Evolutionary conservation across 495 filamentous ascomycete species (phyloP).

Genomic region (Coniosporium apollinis): DNA sequence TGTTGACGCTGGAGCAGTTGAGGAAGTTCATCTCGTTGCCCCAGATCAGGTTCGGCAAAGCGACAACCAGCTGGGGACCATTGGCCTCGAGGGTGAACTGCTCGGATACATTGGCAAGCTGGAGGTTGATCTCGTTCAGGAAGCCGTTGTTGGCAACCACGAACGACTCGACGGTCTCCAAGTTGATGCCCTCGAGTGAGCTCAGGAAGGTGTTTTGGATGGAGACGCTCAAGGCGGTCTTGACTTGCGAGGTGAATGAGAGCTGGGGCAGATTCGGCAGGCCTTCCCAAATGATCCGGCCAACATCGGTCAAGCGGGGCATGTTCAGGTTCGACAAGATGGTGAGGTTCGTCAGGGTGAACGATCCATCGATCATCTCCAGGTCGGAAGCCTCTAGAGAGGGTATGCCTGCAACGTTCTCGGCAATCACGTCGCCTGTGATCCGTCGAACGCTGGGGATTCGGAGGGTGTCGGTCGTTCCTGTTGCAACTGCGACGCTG

Average conservation of each 20-base stretch:
- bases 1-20: slow-evolving; percentile 55
- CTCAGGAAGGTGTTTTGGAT: slow-evolving; percentile 74
- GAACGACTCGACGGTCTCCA: slow-evolving; percentile 44
- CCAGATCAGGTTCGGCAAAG: slow-evolving; percentile 59
- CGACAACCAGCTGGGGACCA: slow-evolving; percentile 37
- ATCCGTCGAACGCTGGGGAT: slow-evolving; percentile 44
- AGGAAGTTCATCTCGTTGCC: slow-evolving; percentile 76
- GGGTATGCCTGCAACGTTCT: slow-evolving; percentile 41
- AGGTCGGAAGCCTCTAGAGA: slow-evolving; percentile 35
- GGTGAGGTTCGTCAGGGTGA: slow-evolving; percentile 49
- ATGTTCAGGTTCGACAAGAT: slow-evolving; percentile 47
- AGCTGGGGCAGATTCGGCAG: slow-evolving; percentile 54
- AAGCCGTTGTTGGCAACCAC: slow-evolving; percentile 22
- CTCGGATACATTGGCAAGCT: slow-evolving; percentile 49
- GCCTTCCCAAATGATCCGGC: slow-evolving; percentile 49
- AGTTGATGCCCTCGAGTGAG: slow-evolving; percentile 60
- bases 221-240: slow-evolving; percentile 41
- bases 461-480: slow-evolving; percentile 33
- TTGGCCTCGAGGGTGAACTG: slow-evolving; percentile 46
- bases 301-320: slow-evolving; percentile 42
- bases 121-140: slow-evolving; percentile 28
- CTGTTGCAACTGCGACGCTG: slow-evolving; percentile 44
- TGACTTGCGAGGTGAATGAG: slow-evolving; percentile 37
- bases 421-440: slow-evolving; percentile 45
- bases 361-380: slow-evolving; percentile 37